Evolutionary conservation across 1,284 basidiomycete species (phyloP).

Genomic region (Chalciporus sp.): DNA sequence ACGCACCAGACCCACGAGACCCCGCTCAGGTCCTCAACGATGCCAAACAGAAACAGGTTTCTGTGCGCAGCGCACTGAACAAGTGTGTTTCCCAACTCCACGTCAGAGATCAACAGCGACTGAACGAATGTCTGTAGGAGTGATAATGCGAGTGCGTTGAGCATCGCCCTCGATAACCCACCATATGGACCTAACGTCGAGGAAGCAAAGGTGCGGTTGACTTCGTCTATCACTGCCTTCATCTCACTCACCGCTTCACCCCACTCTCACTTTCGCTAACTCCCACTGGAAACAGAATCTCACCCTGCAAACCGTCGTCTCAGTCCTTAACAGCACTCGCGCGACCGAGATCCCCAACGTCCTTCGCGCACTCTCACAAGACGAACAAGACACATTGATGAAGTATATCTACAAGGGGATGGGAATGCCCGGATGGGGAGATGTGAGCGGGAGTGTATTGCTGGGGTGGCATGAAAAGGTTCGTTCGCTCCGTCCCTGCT

Average conservation of each 20-base stretch:
- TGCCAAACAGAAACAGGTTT: slow-evolving; percentile 71
- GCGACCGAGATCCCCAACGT: slow-evolving; percentile 83
- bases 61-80: slow-evolving; percentile 74
- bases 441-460: slow-evolving; percentile 87
- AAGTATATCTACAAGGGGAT: slow-evolving; percentile 99
- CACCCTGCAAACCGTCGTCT: slow-evolving; percentile 84
- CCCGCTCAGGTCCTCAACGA: slow-evolving; percentile 76
- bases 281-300: slow-evolving; percentile 52
- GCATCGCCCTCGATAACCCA: slow-evolving; percentile 69
- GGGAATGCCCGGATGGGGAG: slow-evolving; percentile 81
- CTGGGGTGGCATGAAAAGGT: slow-evolving; percentile 46
- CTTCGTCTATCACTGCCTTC: neutral
- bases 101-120: neutral
- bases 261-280: neutral
- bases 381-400: slow-evolving; percentile 93
- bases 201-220: slow-evolving; percentile 78
- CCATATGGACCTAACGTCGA: slow-evolving; percentile 87
- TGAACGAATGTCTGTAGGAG: slow-evolving; percentile 45
- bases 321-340: slow-evolving; percentile 95
- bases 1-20: slow-evolving; percentile 83
- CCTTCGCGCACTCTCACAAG: slow-evolving; percentile 74
- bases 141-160: slow-evolving; percentile 75
- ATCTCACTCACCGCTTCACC: too few relatives aligned
- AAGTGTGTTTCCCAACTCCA: slow-evolving; percentile 52
- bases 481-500: neutral